Conservation (phyloP, 208 protist genomes). For the Trypanosoma mega region DNA sequence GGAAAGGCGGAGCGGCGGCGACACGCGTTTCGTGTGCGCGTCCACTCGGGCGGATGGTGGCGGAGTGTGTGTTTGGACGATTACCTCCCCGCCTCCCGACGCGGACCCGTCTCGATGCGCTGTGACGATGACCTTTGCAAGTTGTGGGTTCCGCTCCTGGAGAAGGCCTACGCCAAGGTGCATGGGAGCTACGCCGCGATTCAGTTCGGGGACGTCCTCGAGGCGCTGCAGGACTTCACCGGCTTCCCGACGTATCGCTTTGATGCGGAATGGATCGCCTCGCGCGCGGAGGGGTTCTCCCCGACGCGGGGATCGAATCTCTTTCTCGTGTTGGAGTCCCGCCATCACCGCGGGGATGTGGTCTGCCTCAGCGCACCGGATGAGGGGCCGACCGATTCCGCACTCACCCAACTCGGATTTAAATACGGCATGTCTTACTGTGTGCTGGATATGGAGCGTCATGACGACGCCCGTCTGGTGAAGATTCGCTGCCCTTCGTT, state of each 20-base stretch:
- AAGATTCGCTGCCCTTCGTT: constrained; percentile 51
- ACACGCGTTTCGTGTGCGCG: too few relatives aligned
- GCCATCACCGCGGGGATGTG: constrained; percentile 26
- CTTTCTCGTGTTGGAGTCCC: constrained; percentile 16
- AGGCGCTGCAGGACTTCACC: constrained; percentile 76
- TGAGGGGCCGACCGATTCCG: constrained; percentile 21
- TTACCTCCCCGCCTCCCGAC: too few relatives aligned
- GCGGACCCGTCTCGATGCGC: too few relatives aligned
- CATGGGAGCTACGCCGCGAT: constrained; percentile 29
- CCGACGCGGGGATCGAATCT: neutral
- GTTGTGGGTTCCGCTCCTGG: constrained; percentile 30
- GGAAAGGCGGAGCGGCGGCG: too few relatives aligned
- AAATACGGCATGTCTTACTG: constrained; percentile 45
- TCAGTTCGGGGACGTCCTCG: constrained; percentile 51
- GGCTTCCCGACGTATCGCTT: constrained; percentile 66
- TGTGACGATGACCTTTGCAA: constrained; percentile 22
- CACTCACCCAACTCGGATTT: constrained; percentile 26
- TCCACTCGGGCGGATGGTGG: too few relatives aligned
- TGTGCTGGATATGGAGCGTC: constrained; percentile 30
- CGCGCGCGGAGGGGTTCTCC: neutral
- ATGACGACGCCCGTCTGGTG: constrained; percentile 31
- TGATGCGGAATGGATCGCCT: constrained; percentile 24
- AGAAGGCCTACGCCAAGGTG: constrained; percentile 44
- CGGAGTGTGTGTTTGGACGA: too few relatives aligned
- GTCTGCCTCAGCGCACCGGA: constrained; percentile 44